phyloP scores from a whole-genome alignment of 441 rosid genomes.

The Erodium trifolium region DNA sequence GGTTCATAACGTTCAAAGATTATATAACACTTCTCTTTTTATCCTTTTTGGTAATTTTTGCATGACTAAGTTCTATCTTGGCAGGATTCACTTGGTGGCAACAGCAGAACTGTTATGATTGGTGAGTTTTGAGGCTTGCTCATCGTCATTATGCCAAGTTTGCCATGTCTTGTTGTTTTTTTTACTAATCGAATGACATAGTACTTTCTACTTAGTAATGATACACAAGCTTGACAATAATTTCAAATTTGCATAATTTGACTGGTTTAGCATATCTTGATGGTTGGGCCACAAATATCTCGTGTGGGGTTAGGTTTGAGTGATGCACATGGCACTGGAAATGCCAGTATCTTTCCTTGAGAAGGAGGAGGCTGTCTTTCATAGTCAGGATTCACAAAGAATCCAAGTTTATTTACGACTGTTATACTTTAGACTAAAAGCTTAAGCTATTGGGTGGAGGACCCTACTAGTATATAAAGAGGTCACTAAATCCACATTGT shows the following conservation, averaged over 20 bases:
- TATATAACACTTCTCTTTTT: neutral
- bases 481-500: neutral
- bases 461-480: too few relatives aligned
- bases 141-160: slow-evolving; percentile 2
- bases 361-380: too few relatives aligned
- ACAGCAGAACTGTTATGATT: slow-evolving; percentile 98
- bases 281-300: neutral
- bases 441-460: too few relatives aligned
- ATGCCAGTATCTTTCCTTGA: too few relatives aligned
- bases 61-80: slow-evolving; percentile 15
- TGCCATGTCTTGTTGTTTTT: neutral
- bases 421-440: too few relatives aligned
- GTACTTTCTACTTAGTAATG: neutral
- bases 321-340: neutral
- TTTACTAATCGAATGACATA: neutral
- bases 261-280: neutral
- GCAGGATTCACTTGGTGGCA: slow-evolving; percentile 99
- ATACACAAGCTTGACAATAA: neutral
- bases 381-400: too few relatives aligned
- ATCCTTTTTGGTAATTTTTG: neutral
- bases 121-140: slow-evolving; percentile 34
- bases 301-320: neutral
- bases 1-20: slow-evolving; percentile 33
- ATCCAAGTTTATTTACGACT: too few relatives aligned
- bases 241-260: neutral